Percentiles rank a stretch among this genome's conserved stretches.
Evolutionary conservation across 306 rosid genomes (phyloP).

Genomic region (Morella rubra): DNA sequence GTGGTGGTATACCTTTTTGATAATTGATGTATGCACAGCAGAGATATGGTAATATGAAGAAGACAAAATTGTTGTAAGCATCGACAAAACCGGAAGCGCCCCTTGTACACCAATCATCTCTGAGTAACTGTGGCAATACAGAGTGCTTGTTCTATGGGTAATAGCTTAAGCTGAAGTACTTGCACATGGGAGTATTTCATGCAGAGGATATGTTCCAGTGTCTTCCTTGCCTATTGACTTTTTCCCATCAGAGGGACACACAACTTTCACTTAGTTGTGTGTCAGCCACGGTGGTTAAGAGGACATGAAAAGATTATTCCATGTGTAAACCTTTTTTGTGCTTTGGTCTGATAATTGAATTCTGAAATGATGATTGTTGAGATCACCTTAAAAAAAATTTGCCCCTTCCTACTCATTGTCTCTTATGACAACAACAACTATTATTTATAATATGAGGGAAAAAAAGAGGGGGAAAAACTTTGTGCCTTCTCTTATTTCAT

Average conservation of each 20-base stretch:
- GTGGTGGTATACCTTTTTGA: slow-evolving; percentile 20
- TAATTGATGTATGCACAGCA: not conserved
- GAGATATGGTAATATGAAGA: too few relatives aligned
- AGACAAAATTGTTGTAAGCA: too few relatives aligned
- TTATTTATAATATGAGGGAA: too few relatives aligned
- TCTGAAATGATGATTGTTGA: not conserved
- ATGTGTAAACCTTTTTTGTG: not conserved
- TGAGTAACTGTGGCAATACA: not conserved
- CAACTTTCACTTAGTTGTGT: not conserved
- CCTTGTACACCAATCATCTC: too few relatives aligned
- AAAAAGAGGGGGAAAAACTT: not conserved
- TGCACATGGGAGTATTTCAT: not conserved
- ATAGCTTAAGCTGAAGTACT: not conserved
- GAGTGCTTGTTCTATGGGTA: not conserved
- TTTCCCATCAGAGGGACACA: not conserved
- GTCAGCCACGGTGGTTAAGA: not conserved
- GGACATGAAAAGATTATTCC: not conserved
- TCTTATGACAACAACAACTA: not conserved
- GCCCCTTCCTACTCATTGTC: not conserved
- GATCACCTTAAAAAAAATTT: not conserved
- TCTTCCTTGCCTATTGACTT: not conserved
- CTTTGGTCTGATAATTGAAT: not conserved
- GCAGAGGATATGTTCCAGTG: not conserved
- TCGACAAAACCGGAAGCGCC: too few relatives aligned
- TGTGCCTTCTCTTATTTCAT: not conserved